phyloP scores from a whole-genome alignment of 1,284 basidiomycete genomes.

The Coriolopsis trogii region DNA sequence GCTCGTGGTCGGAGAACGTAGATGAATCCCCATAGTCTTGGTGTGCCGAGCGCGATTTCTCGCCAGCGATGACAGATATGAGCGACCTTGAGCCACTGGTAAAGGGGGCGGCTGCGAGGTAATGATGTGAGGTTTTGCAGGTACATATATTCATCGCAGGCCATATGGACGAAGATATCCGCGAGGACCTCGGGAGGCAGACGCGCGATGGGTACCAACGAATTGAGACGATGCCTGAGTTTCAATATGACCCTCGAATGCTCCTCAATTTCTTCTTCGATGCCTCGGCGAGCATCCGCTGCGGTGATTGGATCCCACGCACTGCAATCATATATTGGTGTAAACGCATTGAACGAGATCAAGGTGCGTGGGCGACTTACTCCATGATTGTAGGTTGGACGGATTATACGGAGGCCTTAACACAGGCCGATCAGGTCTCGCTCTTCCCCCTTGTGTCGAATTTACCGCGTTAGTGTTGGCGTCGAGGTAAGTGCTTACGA shows the following conservation, averaged over 20 bases:
- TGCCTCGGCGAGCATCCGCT: background rate
- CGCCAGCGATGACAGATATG: slow-evolving; percentile 18
- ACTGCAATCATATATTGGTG: background rate
- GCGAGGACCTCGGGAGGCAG: slow-evolving; percentile 18
- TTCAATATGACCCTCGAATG: slow-evolving; percentile 10
- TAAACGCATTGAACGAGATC: background rate
- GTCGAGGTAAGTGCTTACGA: too few species aligned
- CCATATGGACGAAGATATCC: slow-evolving; percentile 15
- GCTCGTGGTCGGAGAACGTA: slow-evolving; percentile 1
- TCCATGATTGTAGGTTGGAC: too few species aligned
- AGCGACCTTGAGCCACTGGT: slow-evolving; percentile 16
- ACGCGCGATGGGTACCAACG: slow-evolving; percentile 9
- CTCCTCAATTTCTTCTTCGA: slow-evolving; percentile 13
- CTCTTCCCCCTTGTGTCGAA: too few species aligned
- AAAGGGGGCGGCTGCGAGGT: background rate
- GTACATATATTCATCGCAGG: background rate
- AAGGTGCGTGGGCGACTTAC: too few species aligned
- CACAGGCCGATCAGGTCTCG: too few species aligned
- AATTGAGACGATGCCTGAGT: slow-evolving; percentile 14
- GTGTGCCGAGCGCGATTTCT: slow-evolving; percentile 13
- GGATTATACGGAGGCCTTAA: too few species aligned
- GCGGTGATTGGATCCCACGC: too few species aligned
- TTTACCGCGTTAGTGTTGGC: too few species aligned
- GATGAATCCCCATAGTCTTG: slow-evolving; percentile 16
- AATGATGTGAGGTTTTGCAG: background rate